Percentiles rank a stretch among this genome's conserved stretches.
These are phyloP conservation scores for Colletotrichum lini DNA, from an alignment of 2,329 filamentous ascomycete species.

Conservation along the genomic window DNA sequence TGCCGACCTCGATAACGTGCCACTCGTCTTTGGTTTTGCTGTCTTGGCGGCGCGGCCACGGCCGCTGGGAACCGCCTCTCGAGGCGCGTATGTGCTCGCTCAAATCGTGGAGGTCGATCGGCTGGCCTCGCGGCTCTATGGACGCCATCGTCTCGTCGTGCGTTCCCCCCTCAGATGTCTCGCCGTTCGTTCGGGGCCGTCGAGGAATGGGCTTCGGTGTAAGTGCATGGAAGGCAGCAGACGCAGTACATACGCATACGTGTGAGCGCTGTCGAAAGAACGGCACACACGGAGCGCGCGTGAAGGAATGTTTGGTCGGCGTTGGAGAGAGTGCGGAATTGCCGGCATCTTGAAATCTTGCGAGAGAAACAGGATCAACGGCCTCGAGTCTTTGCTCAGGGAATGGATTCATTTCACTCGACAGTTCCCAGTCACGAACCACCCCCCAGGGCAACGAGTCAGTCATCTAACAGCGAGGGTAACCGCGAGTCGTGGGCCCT, in stretches of 20 bases:
- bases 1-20: background rate
- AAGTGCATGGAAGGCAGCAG: background rate
- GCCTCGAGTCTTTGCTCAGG: background rate
- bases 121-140: conserved; percentile 2
- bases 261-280: background rate
- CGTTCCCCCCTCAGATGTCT: background rate
- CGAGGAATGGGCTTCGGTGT: conserved; percentile 5
- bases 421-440: background rate
- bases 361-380: background rate
- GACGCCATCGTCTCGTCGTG: conserved; percentile 9
- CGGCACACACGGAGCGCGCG: background rate
- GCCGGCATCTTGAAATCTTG: background rate
- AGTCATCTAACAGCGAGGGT: background rate
- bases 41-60: conserved; percentile 7
- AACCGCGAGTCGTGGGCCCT: conserved; percentile 25
- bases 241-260: background rate
- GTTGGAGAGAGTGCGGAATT: background rate
- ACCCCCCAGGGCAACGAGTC: conserved; percentile 6
- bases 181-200: conserved; percentile 4
- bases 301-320: too few relatives aligned
- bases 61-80: background rate
- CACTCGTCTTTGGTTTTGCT: conserved; percentile 8
- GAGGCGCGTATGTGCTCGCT: conserved; percentile 11
- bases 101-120: conserved; percentile 30
- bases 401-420: background rate